These are phyloP conservation scores for Trichoderma asperellum DNA, from an alignment of 2,329 filamentous ascomycete species.

Conservation along the genomic window DNA sequence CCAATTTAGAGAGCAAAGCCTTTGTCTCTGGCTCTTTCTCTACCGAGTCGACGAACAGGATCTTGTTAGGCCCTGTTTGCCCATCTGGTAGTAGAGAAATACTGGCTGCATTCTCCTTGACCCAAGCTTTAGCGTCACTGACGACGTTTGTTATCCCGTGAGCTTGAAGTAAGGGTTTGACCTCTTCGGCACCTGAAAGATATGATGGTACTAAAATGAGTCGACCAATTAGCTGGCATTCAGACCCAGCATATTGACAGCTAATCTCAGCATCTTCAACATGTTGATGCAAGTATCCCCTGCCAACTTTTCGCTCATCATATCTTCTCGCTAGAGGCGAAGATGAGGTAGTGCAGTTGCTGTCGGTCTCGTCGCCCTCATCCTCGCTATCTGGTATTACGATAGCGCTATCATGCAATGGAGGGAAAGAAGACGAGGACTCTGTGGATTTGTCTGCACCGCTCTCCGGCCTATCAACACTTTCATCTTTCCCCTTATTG, in stretches of 20 bases:
- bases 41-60: conserved; percentile 50
- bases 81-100: background rate
- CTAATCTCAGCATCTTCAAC: background rate
- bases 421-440: background rate
- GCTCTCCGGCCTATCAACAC: too few species aligned
- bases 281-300: background rate
- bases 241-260: conserved; percentile 41
- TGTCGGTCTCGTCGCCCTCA: background rate
- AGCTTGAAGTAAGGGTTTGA: conserved; percentile 44
- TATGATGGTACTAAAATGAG: conserved; percentile 49
- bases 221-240: conserved; percentile 46
- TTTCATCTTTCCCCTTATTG: background rate
- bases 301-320: background rate
- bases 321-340: background rate
- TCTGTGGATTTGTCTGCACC: background rate
- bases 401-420: conserved; percentile 11
- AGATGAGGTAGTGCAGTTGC: background rate
- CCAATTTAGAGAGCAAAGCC: conserved; percentile 41
- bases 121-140: conserved; percentile 45
- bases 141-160: conserved; percentile 49
- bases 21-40: conserved; percentile 39
- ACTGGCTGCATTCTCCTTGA: conserved; percentile 30
- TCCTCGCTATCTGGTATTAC: conserved; percentile 22
- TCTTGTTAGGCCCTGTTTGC: conserved; percentile 31
- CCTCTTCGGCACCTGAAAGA: conserved; percentile 44